These are phyloP conservation scores for Galerina marginata DNA, from an alignment of 768 basidiomycete genomes.

Conservation along the genomic window DNA sequence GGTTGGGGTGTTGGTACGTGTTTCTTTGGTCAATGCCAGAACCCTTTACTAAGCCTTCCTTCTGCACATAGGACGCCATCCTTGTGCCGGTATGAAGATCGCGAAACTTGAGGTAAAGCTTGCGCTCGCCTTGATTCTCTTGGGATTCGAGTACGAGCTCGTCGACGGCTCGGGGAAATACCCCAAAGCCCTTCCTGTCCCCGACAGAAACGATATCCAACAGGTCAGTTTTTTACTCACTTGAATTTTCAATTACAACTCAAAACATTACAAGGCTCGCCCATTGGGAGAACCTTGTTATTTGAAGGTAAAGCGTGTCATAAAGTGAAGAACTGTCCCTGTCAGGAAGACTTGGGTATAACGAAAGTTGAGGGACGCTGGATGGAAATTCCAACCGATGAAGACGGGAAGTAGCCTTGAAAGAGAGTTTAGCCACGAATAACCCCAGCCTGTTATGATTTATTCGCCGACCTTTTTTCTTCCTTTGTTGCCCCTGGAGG, in stretches of 20 bases:
- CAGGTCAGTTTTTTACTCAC: constrained; percentile 9
- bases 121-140: constrained; percentile 37
- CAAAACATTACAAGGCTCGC: background rate
- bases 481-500: too few relatives aligned
- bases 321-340: background rate
- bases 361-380: too few relatives aligned
- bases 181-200: constrained; percentile 30
- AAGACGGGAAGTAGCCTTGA: too few relatives aligned
- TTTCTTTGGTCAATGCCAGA: background rate
- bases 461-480: background rate
- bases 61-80: constrained; percentile 31
- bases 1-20: constrained; percentile 25
- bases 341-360: background rate
- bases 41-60: background rate
- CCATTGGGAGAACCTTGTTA: constrained; percentile 14
- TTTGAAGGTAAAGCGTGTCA: constrained; percentile 1
- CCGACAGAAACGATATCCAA: constrained; percentile 38
- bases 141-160: constrained; percentile 39
- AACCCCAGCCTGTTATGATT: background rate
- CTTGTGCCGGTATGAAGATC: constrained; percentile 43
- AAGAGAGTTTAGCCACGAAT: too few relatives aligned
- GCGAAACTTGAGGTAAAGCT: constrained; percentile 47
- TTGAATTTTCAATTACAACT: background rate
- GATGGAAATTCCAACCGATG: too few relatives aligned
- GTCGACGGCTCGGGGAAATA: constrained; percentile 37